Evolutionary conservation across 176 grass and related monocot species (phyloP).

Genomic region (Thinopyrum elongatum): DNA sequence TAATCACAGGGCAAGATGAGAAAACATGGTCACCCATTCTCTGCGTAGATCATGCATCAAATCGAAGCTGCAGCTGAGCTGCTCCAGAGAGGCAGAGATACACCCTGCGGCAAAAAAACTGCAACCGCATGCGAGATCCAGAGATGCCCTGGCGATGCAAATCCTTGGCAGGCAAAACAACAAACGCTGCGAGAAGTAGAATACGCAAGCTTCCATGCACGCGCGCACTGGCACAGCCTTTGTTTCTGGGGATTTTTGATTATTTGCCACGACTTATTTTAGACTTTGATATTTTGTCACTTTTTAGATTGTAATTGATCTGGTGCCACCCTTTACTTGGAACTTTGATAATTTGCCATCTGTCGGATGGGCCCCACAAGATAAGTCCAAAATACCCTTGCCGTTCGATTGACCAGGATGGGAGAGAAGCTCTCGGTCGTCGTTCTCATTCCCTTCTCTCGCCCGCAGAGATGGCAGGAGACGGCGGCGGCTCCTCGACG

Average conservation of each 20-base stretch:
- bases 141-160: not conserved
- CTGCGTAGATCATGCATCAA: not conserved
- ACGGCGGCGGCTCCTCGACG: no score
- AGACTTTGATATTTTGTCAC: no score
- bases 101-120: not conserved
- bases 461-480: no score
- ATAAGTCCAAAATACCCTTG: no score
- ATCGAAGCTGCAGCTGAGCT: not conserved
- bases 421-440: no score
- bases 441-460: no score
- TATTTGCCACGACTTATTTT: no score
- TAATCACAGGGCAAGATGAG: not conserved
- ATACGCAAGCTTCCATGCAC: slow-evolving; percentile 2
- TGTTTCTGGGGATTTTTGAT: not conserved
- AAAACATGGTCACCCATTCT: not conserved
- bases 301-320: no score
- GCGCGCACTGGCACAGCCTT: not conserved
- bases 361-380: no score
- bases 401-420: no score
- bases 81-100: not conserved
- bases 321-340: no score
- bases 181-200: not conserved
- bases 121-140: not conserved
- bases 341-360: no score
- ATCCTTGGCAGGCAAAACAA: not conserved